Percentiles rank a stretch among this genome's conserved stretches.
Conservation (phyloP, 1,284 basidiomycete genomes). For the Leccinum pallidistipes region DNA sequence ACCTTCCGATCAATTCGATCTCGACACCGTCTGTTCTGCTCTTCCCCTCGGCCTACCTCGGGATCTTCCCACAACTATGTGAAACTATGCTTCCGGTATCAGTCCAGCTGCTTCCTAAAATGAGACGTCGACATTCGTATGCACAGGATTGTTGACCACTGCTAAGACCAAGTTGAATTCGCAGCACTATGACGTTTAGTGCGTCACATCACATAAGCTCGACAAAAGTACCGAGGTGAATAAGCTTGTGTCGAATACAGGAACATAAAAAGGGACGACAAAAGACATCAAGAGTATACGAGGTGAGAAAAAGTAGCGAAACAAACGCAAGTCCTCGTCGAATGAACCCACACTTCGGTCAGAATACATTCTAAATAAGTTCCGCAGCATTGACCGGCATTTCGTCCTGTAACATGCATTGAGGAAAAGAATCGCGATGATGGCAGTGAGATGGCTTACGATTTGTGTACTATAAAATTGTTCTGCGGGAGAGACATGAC, state of each 20-base stretch:
- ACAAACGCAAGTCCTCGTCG: slow-evolving; percentile 1
- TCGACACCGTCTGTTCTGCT: not conserved
- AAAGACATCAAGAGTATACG: slow-evolving; percentile 20
- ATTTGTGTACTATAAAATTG: slow-evolving; percentile 90
- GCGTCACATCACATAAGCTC: not conserved
- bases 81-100: not conserved
- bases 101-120: not conserved
- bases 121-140: not conserved
- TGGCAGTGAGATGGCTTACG: slow-evolving; percentile 44
- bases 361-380: slow-evolving; percentile 54
- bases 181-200: not conserved
- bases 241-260: slow-evolving; percentile 9
- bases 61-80: not conserved
- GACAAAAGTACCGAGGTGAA: not conserved
- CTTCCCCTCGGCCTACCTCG: not conserved
- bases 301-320: not conserved
- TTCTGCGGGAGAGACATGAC: slow-evolving; percentile 46
- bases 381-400: slow-evolving; percentile 94
- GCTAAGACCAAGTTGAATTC: not conserved
- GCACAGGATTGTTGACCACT: not conserved
- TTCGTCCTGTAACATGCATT: slow-evolving; percentile 63
- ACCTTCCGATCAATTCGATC: slow-evolving; percentile 8
- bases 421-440: slow-evolving; percentile 8
- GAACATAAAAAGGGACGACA: slow-evolving; percentile 29
- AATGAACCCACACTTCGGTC: not conserved